phyloP scores from a whole-genome alignment of 805 yeast genomes.

The Candida pseudoglaebosa region DNA sequence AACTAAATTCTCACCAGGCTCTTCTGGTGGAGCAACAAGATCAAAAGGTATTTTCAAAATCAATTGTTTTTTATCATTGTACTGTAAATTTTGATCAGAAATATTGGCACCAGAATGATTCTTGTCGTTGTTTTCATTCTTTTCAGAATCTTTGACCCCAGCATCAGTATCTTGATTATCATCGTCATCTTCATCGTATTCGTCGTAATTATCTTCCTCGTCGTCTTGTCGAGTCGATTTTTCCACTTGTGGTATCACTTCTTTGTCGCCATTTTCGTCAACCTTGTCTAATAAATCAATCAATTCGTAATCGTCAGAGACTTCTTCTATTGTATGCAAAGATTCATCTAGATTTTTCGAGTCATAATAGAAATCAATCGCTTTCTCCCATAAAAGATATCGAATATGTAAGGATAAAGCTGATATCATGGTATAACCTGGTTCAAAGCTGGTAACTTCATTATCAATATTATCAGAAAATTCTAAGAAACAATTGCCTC shows the following conservation, averaged over 20 bases:
- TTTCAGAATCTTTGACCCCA: conserved; percentile 9
- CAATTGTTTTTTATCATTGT: conserved; percentile 26
- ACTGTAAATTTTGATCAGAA: conserved; percentile 9
- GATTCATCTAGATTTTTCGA: conserved; percentile 20
- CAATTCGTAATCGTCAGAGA: conserved; percentile 31
- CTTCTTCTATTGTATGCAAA: conserved; percentile 24
- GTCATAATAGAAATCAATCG: conserved; percentile 45
- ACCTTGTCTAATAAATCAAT: conserved; percentile 28
- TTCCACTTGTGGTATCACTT: conserved; percentile 9
- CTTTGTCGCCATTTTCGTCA: conserved; percentile 25
- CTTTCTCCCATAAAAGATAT: conserved; percentile 70
- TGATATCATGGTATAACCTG: conserved; percentile 29
- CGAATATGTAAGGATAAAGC: conserved; percentile 57
- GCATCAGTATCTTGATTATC: conserved; percentile 21
- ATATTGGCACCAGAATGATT: background rate
- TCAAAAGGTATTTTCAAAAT: conserved; percentile 32
- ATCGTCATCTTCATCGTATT: conserved; percentile 21
- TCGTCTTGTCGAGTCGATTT: conserved; percentile 15
- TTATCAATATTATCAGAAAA: conserved; percentile 26
- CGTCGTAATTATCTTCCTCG: conserved; percentile 31
- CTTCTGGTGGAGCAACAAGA: conserved; percentile 5
- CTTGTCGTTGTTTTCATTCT: conserved; percentile 8
- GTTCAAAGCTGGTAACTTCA: conserved; percentile 43
- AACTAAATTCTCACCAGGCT: background rate
- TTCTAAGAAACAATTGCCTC: conserved; percentile 30